Evolutionary conservation across 768 basidiomycete genomes (phyloP), one percentile per base, ranked within the genome.

Genomic region (Filobasidium floriforme): DNA sequence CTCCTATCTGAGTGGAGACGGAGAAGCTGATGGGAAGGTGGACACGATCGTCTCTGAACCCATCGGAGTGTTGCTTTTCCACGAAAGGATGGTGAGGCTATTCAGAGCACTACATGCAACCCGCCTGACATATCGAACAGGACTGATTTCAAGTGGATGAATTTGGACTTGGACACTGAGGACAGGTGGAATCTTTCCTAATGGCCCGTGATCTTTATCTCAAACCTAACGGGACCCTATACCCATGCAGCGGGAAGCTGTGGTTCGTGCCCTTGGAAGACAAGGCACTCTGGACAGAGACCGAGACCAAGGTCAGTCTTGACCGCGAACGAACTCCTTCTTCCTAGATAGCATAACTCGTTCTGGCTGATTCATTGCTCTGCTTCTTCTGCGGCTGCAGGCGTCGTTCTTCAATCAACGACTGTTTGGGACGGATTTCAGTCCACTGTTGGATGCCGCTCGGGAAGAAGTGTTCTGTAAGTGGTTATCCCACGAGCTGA

Each of bases 41-140:
- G 77, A 78, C 57, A 76, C 77, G 18, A 78, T 78, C 62, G 71
- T 78, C 57, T 74, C 73, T 24, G 77, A 78, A 57, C 77, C 77
- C 5, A 78, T 78, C 14, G 77, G 77, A 2, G 77, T 78, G 2
- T 75, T 78, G 74, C 60, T 78, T 19, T 68, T 76, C 28, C 77
- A 78, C 67, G 77, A 78, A 63, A 63, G 75, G 32, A 78, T 78
- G 77, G 76, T 76, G 57, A 24, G 76, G n/a, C 29, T 1, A n/a
- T 1, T 19, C 14, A 9, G 5, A 24, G 14, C 24, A 15, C 32
- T 24, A 57, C 4, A 12, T 28, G 26, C 11, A 55, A 57, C 18
- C 22, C 15, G 7, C 19, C 69, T n/a, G n/a, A 22, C 7, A 18
- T n/a, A 49, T 60, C 49, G 40, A 32, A 3, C 1, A 49, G 41